Conservation (phyloP, 257 asterid species). For the Nicotiana obtusifolia region DNA sequence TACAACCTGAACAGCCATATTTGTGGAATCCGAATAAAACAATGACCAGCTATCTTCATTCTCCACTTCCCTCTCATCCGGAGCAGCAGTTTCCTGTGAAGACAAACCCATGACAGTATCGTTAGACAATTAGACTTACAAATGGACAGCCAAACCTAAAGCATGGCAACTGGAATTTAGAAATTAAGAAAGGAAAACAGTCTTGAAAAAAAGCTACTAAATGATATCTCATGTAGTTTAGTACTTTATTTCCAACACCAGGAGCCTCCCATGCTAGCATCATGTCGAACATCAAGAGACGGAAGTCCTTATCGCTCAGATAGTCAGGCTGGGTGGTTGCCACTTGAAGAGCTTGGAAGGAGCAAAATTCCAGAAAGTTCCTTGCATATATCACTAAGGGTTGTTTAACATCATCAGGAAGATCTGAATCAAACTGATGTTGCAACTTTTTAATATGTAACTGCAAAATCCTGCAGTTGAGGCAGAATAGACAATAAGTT, state of each 20-base stretch:
- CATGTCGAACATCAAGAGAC: conserved; percentile 75
- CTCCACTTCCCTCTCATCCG: conserved; percentile 52
- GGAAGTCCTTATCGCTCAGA: conserved; percentile 59
- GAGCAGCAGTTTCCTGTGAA: conserved; percentile 42
- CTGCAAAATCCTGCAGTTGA: conserved; percentile 53
- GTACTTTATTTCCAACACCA: conserved; percentile 36
- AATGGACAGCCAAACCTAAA: not conserved
- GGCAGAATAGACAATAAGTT: not conserved
- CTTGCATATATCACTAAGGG: conserved; percentile 51
- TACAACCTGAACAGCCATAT: conserved; percentile 87
- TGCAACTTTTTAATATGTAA: conserved; percentile 47
- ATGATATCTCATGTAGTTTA: conserved; percentile 38
- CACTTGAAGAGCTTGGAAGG: conserved; percentile 54
- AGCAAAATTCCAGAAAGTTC: conserved; percentile 72
- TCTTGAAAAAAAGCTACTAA: not conserved
- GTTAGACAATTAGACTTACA: not conserved
- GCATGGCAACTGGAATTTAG: not conserved
- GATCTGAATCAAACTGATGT: conserved; percentile 48
- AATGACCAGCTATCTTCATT: conserved; percentile 75
- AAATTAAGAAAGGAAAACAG: not conserved
- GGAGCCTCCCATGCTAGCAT: conserved; percentile 96
- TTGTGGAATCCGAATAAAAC: conserved; percentile 70
- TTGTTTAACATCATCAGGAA: conserved; percentile 45
- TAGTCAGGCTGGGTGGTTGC: conserved; percentile 49
- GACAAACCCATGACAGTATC: conserved; percentile 3